Percentiles rank a stretch among this genome's conserved stretches.
These are phyloP conservation scores for Phaeomoniella chlamydospora DNA, from an alignment of 2,329 filamentous ascomycete species.

Conservation along the genomic window DNA sequence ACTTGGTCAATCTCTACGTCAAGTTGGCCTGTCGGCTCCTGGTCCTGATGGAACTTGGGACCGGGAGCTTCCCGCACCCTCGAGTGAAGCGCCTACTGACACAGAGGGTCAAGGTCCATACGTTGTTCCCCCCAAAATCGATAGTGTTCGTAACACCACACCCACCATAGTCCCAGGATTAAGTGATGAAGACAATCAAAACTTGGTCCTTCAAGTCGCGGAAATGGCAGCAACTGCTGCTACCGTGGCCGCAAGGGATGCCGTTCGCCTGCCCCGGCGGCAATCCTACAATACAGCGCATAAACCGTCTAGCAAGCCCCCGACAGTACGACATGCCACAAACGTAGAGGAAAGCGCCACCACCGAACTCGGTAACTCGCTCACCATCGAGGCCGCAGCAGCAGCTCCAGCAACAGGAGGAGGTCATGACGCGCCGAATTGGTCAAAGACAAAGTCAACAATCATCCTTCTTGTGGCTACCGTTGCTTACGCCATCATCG, in stretches of 20 bases:
- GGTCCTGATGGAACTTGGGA: slow-evolving; percentile 24
- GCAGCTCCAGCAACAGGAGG: slow-evolving; percentile 38
- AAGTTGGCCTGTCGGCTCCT: slow-evolving; percentile 55
- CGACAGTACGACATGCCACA: slow-evolving; percentile 11
- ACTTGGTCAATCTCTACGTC: slow-evolving; percentile 74
- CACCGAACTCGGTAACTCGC: slow-evolving; percentile 37
- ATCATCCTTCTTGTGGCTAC: slow-evolving; percentile 82
- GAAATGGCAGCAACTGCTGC: slow-evolving; percentile 90
- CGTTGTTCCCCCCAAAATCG: slow-evolving; percentile 58
- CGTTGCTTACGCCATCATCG: slow-evolving; percentile 86
- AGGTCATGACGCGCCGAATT: slow-evolving; percentile 96
- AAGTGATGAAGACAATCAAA: slow-evolving; percentile 67
- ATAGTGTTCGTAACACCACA: slow-evolving; percentile 25
- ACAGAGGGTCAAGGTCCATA: slow-evolving; percentile 34
- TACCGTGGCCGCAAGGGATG: slow-evolving; percentile 71
- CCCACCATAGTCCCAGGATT: slow-evolving; percentile 48
- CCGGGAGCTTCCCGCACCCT: slow-evolving; percentile 4
- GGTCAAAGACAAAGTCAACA: slow-evolving; percentile 82
- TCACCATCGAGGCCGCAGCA: slow-evolving; percentile 18
- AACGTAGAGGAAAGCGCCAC: slow-evolving; percentile 20
- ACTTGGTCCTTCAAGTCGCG: slow-evolving; percentile 71
- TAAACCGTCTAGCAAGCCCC: slow-evolving; percentile 19
- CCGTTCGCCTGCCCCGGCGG: slow-evolving; percentile 38
- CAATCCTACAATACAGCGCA: slow-evolving; percentile 24
- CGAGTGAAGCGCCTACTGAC: slow-evolving; percentile 9